phyloP scores from a whole-genome alignment of 495 filamentous ascomycete species.

The Tricharina praecox region DNA sequence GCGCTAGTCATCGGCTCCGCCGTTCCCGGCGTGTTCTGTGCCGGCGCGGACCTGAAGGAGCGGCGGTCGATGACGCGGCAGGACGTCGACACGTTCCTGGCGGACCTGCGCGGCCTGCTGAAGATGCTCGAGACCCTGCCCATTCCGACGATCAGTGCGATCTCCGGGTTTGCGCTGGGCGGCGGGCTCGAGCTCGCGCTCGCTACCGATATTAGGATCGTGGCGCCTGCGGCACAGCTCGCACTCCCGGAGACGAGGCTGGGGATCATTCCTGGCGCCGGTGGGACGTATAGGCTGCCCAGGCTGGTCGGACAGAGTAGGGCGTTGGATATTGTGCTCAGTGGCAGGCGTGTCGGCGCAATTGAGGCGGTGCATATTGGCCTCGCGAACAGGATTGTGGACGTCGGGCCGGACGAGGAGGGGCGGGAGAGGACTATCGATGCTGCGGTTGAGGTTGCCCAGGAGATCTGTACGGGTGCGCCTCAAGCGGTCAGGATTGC shows the following conservation, averaged over 20 bases:
- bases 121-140: slow-evolving; percentile 48
- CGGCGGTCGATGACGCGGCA: slow-evolving; percentile 51
- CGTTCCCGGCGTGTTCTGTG: slow-evolving; percentile 69
- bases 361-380: slow-evolving; percentile 72
- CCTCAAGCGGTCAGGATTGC: slow-evolving; percentile 63
- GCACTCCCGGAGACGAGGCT: slow-evolving; percentile 80
- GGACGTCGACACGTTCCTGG: slow-evolving; percentile 64
- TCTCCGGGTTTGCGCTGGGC: slow-evolving; percentile 67
- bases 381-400: slow-evolving; percentile 64
- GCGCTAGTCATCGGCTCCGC: slow-evolving; percentile 65
- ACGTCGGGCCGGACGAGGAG: slow-evolving; percentile 39
- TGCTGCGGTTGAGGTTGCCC: slow-evolving; percentile 59
- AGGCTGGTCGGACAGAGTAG: slow-evolving; percentile 52
- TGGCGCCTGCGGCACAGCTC: slow-evolving; percentile 53
- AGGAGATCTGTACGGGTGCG: slow-evolving; percentile 71
- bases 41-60: slow-evolving; percentile 89
- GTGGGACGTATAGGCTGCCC: slow-evolving; percentile 75
- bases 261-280: slow-evolving; percentile 86
- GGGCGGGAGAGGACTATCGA: slow-evolving; percentile 49
- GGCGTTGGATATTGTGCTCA: slow-evolving; percentile 71
- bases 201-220: slow-evolving; percentile 67
- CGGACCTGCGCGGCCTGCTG: slow-evolving; percentile 54
- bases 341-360: slow-evolving; percentile 60
- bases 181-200: slow-evolving; percentile 86
- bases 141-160: slow-evolving; percentile 74